A percentile compares a stretch with the other conserved stretches of the same genome.
phyloP scores from a whole-genome alignment of 208 protist species.

The Wallacemonas rigidus region DNA sequence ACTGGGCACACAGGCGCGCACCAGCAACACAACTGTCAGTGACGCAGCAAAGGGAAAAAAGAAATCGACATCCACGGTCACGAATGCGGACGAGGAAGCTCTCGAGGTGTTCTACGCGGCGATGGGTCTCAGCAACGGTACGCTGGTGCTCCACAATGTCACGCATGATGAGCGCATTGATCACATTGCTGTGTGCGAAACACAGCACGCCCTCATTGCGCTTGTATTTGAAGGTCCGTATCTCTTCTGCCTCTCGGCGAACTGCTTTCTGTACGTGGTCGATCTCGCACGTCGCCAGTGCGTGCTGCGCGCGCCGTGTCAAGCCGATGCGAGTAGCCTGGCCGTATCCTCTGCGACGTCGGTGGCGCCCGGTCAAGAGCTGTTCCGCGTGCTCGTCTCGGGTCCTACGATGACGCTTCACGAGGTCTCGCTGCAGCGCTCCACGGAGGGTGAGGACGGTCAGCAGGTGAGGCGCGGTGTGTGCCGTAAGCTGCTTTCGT shows the following conservation, averaged over 20 bases:
- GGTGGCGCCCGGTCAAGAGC: conserved; percentile 1
- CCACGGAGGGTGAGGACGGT: conserved; percentile 5
- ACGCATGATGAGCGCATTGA: conserved; percentile 39
- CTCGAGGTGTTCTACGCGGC: conserved; percentile 43
- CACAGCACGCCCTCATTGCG: conserved; percentile 58
- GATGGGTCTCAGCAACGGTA: conserved; percentile 78
- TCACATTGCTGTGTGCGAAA: conserved; percentile 62
- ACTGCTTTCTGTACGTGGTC: conserved; percentile 51
- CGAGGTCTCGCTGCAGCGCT: conserved; percentile 25
- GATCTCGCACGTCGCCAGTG: conserved; percentile 29
- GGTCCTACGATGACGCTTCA: conserved; percentile 66
- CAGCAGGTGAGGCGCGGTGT: background rate
- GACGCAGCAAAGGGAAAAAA: background rate
- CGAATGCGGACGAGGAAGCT: conserved; percentile 9
- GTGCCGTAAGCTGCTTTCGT: conserved; percentile 58
- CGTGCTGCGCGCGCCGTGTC: conserved; percentile 32
- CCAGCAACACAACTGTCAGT: background rate
- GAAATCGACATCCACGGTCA: background rate
- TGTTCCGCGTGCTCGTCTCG: conserved; percentile 59
- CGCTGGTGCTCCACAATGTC: conserved; percentile 75
- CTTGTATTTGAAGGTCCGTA: conserved; percentile 47
- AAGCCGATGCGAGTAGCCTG: conserved; percentile 51
- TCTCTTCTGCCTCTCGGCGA: conserved; percentile 54
- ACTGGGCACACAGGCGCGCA: conserved; percentile 27
- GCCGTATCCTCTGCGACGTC: conserved; percentile 27